Percentiles rank a stretch among this genome's conserved stretches.
These are phyloP conservation scores for Acanthamoeba lenticulata DNA, from an alignment of 208 protist species.

Conservation along the genomic window DNA sequence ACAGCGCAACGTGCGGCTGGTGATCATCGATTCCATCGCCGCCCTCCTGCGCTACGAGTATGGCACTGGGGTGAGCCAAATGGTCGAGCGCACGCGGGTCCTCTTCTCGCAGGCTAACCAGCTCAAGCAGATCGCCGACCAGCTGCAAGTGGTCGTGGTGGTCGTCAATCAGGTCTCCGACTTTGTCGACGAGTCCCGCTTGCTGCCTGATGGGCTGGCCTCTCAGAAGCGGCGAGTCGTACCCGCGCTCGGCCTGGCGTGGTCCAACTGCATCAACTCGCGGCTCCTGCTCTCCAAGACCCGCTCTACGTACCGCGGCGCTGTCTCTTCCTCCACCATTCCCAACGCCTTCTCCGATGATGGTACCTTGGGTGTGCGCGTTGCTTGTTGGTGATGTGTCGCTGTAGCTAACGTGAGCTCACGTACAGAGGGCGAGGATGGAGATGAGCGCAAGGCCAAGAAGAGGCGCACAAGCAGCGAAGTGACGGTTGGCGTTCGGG, in stretches of 20 bases:
- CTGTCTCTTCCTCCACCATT: neutral
- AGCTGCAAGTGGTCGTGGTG: slow-evolving; percentile 68
- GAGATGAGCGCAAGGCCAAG: neutral
- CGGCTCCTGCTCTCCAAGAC: slow-evolving; percentile 72
- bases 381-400: neutral
- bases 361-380: neutral
- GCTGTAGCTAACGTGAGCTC: neutral
- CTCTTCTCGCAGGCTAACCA: slow-evolving; percentile 67
- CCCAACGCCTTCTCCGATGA: neutral
- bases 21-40: slow-evolving; percentile 83
- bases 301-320: neutral
- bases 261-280: slow-evolving; percentile 79
- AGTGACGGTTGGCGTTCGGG: neutral
- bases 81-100: slow-evolving; percentile 58
- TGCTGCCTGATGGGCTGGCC: neutral
- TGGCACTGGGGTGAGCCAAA: slow-evolving; percentile 4
- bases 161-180: slow-evolving; percentile 75
- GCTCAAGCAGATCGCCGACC: slow-evolving; percentile 72
- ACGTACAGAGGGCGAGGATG: neutral
- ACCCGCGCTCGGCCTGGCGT: slow-evolving; percentile 80
- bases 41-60: slow-evolving; percentile 74
- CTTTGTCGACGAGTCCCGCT: slow-evolving; percentile 21
- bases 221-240: neutral
- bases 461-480: neutral
- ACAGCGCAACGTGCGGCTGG: slow-evolving; percentile 67